phyloP scores from a whole-genome alignment of 306 rosid species.

The Luffa aegyptiaca region DNA sequence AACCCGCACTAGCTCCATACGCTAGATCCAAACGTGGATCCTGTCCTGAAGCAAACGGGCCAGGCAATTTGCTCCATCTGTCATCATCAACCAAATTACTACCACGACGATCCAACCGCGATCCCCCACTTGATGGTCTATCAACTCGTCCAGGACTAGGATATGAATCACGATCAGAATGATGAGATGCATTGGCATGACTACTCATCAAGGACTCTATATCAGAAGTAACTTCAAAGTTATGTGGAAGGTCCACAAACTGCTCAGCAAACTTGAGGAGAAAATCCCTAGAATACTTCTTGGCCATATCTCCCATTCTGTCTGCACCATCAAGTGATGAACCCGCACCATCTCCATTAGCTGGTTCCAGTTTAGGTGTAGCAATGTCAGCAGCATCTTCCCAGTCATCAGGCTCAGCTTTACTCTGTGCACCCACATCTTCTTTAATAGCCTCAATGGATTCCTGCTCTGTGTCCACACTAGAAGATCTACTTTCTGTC shows the following conservation, averaged over 20 bases:
- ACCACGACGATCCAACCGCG: slow-evolving; percentile 71
- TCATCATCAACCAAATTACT: slow-evolving; percentile 58
- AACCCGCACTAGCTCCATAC: slow-evolving; percentile 38
- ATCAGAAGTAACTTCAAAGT: slow-evolving; percentile 43
- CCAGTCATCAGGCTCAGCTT: slow-evolving; percentile 88
- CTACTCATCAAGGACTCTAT: slow-evolving; percentile 31
- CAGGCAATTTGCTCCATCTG: slow-evolving; percentile 48
- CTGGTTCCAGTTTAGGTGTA: slow-evolving; percentile 50
- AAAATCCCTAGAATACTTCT: slow-evolving; percentile 82
- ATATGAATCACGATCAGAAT: slow-evolving; percentile 47
- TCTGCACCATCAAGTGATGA: slow-evolving; percentile 21
- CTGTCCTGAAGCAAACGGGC: slow-evolving; percentile 39
- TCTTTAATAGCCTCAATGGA: slow-evolving; percentile 24
- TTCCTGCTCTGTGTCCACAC: slow-evolving; percentile 29
- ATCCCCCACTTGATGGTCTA: slow-evolving; percentile 44
- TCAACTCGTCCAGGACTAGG: slow-evolving; percentile 61
- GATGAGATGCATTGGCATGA: slow-evolving; percentile 25
- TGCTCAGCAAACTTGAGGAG: slow-evolving; percentile 64
- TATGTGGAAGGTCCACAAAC: slow-evolving; percentile 48
- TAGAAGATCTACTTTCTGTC: slow-evolving; percentile 28
- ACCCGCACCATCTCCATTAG: slow-evolving; percentile 19
- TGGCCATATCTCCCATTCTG: slow-evolving; percentile 32
- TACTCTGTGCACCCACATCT: slow-evolving; percentile 26
- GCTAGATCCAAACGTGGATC: slow-evolving; percentile 39
- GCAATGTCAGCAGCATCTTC: slow-evolving; percentile 92